phyloP scores from a whole-genome alignment of 495 filamentous ascomycete species.

The Annulohypoxylon bovei region DNA sequence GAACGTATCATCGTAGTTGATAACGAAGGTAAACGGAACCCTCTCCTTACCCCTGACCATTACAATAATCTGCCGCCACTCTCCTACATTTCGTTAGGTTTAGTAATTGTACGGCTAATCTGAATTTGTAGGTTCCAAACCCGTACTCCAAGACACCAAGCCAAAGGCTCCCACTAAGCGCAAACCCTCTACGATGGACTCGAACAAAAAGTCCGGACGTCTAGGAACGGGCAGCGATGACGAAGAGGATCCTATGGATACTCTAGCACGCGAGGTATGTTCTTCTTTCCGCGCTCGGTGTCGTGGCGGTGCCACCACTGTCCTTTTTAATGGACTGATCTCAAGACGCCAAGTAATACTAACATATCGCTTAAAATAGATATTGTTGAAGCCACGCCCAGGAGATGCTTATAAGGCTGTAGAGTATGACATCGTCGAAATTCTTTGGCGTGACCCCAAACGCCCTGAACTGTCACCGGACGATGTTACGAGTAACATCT shows the following conservation, averaged over 20 bases:
- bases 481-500: slow-evolving; percentile 69
- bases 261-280: slow-evolving; percentile 22
- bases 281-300: not conserved
- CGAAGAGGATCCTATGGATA: not conserved
- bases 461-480: slow-evolving; percentile 66
- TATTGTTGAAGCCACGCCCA: slow-evolving; percentile 23
- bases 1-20: slow-evolving; percentile 19
- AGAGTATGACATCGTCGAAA: slow-evolving; percentile 70
- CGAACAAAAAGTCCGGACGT: not conserved
- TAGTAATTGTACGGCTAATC: slow-evolving; percentile 2
- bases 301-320: not conserved
- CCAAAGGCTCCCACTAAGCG: not conserved
- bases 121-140: not conserved
- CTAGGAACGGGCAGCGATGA: not conserved
- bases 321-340: not conserved
- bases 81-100: not conserved
- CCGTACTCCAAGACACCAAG: not conserved
- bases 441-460: slow-evolving; percentile 71
- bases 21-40: slow-evolving; percentile 15
- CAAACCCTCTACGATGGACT: slow-evolving; percentile 9
- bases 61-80: not conserved
- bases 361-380: slow-evolving; percentile 63
- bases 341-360: slow-evolving; percentile 36
- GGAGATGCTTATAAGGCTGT: slow-evolving; percentile 63
- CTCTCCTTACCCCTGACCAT: not conserved